Conservation (phyloP, 2,329 filamentous ascomycete species). For the Parascedosporium putredinis region DNA sequence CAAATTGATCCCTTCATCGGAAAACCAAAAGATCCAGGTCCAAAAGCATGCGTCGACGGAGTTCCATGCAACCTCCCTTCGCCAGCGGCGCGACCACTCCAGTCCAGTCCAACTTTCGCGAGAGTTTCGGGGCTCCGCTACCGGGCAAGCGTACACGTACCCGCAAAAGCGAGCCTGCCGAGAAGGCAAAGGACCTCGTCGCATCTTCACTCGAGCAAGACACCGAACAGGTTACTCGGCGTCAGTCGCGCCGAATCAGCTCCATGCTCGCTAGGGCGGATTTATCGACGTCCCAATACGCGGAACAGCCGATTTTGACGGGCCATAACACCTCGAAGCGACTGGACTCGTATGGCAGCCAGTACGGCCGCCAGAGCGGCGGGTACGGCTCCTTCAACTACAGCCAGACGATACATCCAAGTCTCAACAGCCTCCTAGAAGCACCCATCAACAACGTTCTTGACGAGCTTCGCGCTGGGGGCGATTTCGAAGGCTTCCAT, state of each 20-base stretch:
- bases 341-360: conserved; percentile 63
- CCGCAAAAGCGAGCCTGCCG: conserved; percentile 40
- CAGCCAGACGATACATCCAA: conserved; percentile 36
- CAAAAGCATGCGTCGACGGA: conserved; percentile 41
- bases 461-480: conserved; percentile 53
- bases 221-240: conserved; percentile 41
- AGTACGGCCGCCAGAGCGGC: conserved; percentile 49
- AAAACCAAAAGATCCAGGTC: conserved; percentile 34
- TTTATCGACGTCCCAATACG: conserved; percentile 74
- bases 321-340: conserved; percentile 42
- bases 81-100: conserved; percentile 71
- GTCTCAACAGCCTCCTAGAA: conserved; percentile 54
- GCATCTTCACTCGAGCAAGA: conserved; percentile 65
- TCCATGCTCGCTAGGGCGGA: conserved; percentile 83
- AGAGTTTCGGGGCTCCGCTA: conserved; percentile 60
- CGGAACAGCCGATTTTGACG: conserved; percentile 45
- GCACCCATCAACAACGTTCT: conserved; percentile 59
- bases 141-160: conserved; percentile 36
- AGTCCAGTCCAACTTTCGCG: conserved; percentile 56
- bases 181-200: conserved; percentile 42
- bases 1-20: conserved; percentile 49
- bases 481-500: conserved; percentile 57
- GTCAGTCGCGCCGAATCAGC: conserved; percentile 71
- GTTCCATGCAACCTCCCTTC: conserved; percentile 57
- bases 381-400: conserved; percentile 28